Evolutionary conservation across 139 green algal species (phyloP).

Genomic region (Micromonas commoda): DNA sequence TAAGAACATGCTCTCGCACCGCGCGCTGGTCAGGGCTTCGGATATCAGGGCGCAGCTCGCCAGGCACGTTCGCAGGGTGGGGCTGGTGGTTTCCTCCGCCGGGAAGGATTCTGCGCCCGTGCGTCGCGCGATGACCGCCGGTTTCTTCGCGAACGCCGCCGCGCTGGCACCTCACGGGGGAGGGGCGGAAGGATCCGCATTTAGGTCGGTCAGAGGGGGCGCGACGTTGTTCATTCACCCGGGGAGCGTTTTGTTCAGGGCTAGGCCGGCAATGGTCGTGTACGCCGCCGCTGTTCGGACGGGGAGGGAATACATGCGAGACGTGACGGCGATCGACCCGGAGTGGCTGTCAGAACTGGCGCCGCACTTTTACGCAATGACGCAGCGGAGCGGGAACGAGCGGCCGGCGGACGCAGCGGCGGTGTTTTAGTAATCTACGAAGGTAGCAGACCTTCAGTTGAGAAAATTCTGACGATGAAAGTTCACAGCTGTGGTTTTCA

Average conservation of each 20-base stretch:
- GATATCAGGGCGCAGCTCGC: slow-evolving; percentile 3
- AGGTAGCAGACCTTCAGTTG: neutral
- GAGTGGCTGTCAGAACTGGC: slow-evolving; percentile 65
- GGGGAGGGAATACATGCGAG: slow-evolving; percentile 36
- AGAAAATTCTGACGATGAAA: too few relatives aligned
- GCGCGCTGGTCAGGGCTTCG: slow-evolving; percentile 24
- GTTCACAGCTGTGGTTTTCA: too few relatives aligned
- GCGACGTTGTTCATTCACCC: slow-evolving; percentile 52
- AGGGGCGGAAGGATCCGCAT: slow-evolving; percentile 11
- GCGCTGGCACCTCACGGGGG: slow-evolving; percentile 19
- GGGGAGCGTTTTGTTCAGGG: slow-evolving; percentile 53
- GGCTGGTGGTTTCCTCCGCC: slow-evolving; percentile 2
- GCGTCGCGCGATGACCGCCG: slow-evolving; percentile 25
- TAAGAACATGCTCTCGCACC: slow-evolving; percentile 22
- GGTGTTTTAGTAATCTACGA: neutral
- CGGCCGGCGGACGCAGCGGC: neutral
- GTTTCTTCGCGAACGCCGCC: slow-evolving; percentile 40
- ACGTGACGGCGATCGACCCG: slow-evolving; percentile 56
- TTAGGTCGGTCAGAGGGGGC: neutral
- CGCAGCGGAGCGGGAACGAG: neutral
- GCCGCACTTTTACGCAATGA: slow-evolving; percentile 59
- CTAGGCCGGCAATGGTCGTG: slow-evolving; percentile 34
- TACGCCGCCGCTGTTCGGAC: slow-evolving; percentile 13
- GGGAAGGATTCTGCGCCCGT: slow-evolving; percentile 15
- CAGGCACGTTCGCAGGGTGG: slow-evolving; percentile 15